Evolutionary conservation across 2,329 filamentous ascomycete species (phyloP).

Genomic region (Fusarium pseudocircinatum): DNA sequence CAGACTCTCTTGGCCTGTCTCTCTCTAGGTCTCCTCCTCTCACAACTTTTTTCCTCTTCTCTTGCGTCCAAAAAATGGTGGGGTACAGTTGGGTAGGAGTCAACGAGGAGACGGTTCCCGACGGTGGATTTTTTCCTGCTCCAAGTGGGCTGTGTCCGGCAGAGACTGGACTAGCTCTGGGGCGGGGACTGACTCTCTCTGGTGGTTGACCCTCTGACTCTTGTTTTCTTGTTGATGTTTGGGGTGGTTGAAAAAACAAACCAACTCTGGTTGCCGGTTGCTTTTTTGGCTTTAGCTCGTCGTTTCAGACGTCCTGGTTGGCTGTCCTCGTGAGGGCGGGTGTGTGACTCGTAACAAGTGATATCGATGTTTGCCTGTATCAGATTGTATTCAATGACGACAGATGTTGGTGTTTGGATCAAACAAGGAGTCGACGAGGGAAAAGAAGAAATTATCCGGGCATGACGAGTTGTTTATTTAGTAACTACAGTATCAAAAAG

Average conservation of each 20-base stretch:
- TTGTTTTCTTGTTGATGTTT: constrained; percentile 34
- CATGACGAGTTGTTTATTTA: constrained; percentile 40
- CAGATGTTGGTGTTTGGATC: background rate
- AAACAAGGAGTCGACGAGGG: constrained; percentile 6
- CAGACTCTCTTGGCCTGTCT: constrained; percentile 5
- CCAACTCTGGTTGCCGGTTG: constrained; percentile 13
- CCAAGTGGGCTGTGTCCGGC: constrained; percentile 27
- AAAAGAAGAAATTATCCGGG: constrained; percentile 20
- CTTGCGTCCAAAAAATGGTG: constrained; percentile 23
- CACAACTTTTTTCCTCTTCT: constrained; percentile 28
- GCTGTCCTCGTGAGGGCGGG: constrained; percentile 22
- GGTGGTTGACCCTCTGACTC: constrained; percentile 14
- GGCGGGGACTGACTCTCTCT: background rate
- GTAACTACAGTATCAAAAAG: constrained; percentile 15
- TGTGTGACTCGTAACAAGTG: constrained; percentile 36
- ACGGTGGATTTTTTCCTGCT: constrained; percentile 18
- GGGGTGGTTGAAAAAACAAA: constrained; percentile 26
- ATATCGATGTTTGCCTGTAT: constrained; percentile 7
- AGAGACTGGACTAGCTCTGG: background rate
- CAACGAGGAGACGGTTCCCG: constrained; percentile 22
- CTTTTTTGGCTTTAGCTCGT: constrained; percentile 22
- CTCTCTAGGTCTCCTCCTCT: background rate
- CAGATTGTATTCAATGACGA: constrained; percentile 7
- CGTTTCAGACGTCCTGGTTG: constrained; percentile 23
- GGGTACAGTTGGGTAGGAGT: constrained; percentile 33